Conservation (phyloP, 371 early-diverging fungal species). For the Apophysomyces variabilis region DNA sequence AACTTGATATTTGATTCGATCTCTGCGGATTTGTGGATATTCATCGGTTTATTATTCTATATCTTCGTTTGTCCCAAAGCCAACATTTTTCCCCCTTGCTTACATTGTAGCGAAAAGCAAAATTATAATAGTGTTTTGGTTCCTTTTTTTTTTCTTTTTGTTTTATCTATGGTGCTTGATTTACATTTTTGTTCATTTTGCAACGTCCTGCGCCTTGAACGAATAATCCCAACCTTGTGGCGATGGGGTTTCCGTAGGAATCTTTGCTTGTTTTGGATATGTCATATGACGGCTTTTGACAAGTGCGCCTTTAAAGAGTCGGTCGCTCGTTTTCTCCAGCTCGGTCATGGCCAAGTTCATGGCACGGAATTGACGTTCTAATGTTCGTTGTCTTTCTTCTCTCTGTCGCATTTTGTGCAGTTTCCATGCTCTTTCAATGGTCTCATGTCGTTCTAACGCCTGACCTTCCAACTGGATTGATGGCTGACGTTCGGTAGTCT, state of each 20-base stretch:
- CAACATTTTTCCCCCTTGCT: not conserved
- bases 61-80: not conserved
- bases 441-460: constrained; percentile 68
- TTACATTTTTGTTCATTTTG: constrained; percentile 9
- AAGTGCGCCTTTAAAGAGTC: constrained; percentile 72
- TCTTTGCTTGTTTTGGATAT: constrained; percentile 77
- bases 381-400: constrained; percentile 57
- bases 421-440: constrained; percentile 80
- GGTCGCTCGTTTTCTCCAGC: constrained; percentile 66
- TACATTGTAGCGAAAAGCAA: not conserved
- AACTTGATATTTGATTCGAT: constrained; percentile 1
- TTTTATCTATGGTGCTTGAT: constrained; percentile 5
- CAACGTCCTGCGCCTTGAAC: constrained; percentile 36
- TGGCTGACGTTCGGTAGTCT: constrained; percentile 56
- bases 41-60: constrained; percentile 10
- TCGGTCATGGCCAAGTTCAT: constrained; percentile 76
- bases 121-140: not conserved
- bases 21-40: not conserved
- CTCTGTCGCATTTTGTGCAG: constrained; percentile 64
- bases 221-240: constrained; percentile 71
- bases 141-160: constrained; percentile 1
- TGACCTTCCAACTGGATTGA: constrained; percentile 46
- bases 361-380: constrained; percentile 72
- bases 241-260: constrained; percentile 78
- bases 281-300: constrained; percentile 66